These are phyloP conservation scores for Thalassiosira livingstoniorum DNA, from an alignment of 352 stramenopile species.

Conservation along the genomic window DNA sequence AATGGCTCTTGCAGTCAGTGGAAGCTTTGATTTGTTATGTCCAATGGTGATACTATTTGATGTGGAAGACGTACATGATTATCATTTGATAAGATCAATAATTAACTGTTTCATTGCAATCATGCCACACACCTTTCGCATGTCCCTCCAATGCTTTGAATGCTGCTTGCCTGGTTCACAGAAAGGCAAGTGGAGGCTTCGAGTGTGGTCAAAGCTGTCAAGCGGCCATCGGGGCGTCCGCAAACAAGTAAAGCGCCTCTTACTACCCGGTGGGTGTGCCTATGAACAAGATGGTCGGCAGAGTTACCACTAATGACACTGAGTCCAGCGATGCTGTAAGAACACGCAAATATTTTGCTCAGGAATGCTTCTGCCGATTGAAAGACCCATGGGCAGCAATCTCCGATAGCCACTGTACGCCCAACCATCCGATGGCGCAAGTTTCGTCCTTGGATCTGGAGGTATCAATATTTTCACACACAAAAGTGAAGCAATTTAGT, in stretches of 20 bases:
- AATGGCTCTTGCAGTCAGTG: conserved; percentile 67
- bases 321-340: conserved; percentile 79
- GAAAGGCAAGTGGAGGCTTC: conserved; percentile 78
- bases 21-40: conserved; percentile 82
- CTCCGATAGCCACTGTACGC: conserved; percentile 82
- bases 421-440: conserved; percentile 83
- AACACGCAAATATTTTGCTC: conserved; percentile 83
- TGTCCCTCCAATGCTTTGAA: conserved; percentile 82
- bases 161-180: conserved; percentile 82
- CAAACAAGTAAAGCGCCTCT: conserved; percentile 74
- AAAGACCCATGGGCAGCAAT: conserved; percentile 78
- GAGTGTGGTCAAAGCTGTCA: conserved; percentile 76
- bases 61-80: too few species aligned
- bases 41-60: conserved; percentile 84
- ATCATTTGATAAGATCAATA: too few species aligned
- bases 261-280: conserved; percentile 78
- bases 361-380: conserved; percentile 69
- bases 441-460: conserved; percentile 19
- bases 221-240: conserved; percentile 80
- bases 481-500: too few species aligned
- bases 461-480: not conserved
- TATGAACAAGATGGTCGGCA: conserved; percentile 83
- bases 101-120: too few species aligned
- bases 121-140: too few species aligned
- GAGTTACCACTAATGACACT: conserved; percentile 82